phyloP scores from a whole-genome alignment of 805 yeast genomes.

The Candida qinlingensis region DNA sequence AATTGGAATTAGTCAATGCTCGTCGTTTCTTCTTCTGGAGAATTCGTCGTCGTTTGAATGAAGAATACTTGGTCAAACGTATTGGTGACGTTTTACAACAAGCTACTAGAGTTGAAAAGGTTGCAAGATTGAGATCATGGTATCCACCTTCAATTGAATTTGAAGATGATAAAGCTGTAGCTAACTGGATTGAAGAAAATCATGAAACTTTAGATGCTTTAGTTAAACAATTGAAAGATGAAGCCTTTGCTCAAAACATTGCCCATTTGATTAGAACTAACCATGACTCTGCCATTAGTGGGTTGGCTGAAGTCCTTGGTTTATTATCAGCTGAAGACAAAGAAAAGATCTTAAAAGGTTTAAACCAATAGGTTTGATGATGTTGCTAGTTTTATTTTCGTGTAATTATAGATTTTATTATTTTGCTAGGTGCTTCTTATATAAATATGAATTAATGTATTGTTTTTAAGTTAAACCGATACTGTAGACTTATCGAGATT shows the following conservation, averaged over 20 bases:
- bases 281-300: constrained; percentile 47
- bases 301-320: constrained; percentile 49
- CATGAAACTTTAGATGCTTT: constrained; percentile 55
- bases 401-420: neutral
- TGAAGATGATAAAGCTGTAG: constrained; percentile 72
- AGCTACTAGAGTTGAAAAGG: constrained; percentile 70
- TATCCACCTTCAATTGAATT: constrained; percentile 64
- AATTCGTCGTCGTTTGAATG: constrained; percentile 89
- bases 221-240: constrained; percentile 60
- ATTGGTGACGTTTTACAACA: constrained; percentile 57
- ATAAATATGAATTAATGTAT: neutral
- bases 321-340: constrained; percentile 51
- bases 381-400: neutral
- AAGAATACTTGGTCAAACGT: constrained; percentile 78
- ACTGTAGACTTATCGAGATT: no score
- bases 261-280: constrained; percentile 54
- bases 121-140: constrained; percentile 85
- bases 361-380: neutral
- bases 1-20: constrained; percentile 78
- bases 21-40: constrained; percentile 99
- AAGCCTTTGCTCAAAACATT: constrained; percentile 58
- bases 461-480: no score
- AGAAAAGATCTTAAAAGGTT: constrained; percentile 34
- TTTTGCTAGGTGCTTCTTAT: neutral
- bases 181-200: constrained; percentile 80